phyloP scores from a whole-genome alignment of 768 basidiomycete species.

The Antrodiella citrinella region DNA sequence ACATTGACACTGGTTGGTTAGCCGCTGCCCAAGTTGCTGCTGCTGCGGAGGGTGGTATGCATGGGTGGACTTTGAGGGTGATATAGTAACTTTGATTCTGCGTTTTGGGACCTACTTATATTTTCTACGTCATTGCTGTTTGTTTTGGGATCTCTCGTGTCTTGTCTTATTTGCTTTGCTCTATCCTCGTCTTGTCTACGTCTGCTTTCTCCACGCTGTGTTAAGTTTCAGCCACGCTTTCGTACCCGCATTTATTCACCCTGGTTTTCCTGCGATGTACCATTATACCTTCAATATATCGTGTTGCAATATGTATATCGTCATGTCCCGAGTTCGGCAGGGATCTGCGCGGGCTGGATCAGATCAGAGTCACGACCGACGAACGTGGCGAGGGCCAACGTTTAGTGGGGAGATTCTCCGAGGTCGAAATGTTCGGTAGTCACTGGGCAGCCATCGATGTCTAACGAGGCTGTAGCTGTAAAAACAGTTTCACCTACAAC shows the following conservation, averaged over 20 bases:
- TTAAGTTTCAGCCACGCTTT: not conserved
- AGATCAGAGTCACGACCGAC: too few species aligned
- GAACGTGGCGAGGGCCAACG: too few species aligned
- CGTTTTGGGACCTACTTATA: not conserved
- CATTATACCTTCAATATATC: conserved; percentile 10
- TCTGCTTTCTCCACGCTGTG: not conserved
- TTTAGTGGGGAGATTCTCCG: too few species aligned
- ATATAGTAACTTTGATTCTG: conserved; percentile 34
- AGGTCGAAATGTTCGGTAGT: too few species aligned
- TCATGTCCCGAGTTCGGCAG: not conserved
- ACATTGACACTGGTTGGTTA: conserved; percentile 60
- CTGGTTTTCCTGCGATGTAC: not conserved
- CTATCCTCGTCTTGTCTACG: not conserved
- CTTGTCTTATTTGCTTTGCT: not conserved
- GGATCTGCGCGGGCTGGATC: too few species aligned
- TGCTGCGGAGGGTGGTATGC: conserved; percentile 50
- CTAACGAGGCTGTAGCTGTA: too few species aligned
- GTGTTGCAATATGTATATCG: not conserved
- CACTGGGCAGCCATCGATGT: too few species aligned
- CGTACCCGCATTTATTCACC: not conserved
- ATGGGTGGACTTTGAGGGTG: conserved; percentile 75
- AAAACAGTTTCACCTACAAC: too few species aligned
- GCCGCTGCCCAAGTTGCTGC: conserved; percentile 67
- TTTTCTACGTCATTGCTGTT: not conserved
- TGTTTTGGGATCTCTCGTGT: not conserved